Evolutionary conservation across 164 flowering plant species (phyloP).

Genomic region (grape (Vitis vinifera)): ASM3070453v1 NC_081809.1:26872501-26873000

Average conservation of each 20-base stretch:
- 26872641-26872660: background rate
- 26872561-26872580: background rate
- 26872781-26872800: conserved; percentile 4
- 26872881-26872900: background rate
- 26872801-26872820: background rate
- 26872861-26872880: background rate
- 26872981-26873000: conserved; percentile 91
- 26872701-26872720: background rate
- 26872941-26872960: background rate
- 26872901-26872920: background rate
- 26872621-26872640: background rate
- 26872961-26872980: conserved; percentile 92
- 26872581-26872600: background rate
- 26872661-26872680: background rate
- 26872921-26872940: too few species aligned
- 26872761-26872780: conserved; percentile 1
- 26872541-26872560: background rate
- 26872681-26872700: background rate
- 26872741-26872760: background rate
- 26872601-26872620: background rate
- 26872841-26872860: background rate
- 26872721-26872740: background rate
- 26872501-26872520: too few species aligned
- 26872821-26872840: too few species aligned
- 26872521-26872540: too few species aligned